Base-by-base conservation (phyloP, 2,329 filamentous ascomycete species). In the Alternaria alternata region DNA sequence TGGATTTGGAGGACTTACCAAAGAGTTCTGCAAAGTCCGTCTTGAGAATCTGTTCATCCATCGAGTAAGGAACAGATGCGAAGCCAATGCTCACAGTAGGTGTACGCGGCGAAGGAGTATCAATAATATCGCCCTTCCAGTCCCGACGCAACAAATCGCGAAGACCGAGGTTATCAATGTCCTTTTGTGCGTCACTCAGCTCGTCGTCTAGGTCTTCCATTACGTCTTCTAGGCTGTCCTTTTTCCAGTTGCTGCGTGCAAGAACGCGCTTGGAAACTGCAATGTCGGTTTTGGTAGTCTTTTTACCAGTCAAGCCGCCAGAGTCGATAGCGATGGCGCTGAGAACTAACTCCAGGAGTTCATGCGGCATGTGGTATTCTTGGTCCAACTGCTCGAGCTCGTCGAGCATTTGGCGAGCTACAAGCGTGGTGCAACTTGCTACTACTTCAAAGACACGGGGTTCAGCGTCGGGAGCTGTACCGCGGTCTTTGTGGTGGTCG, bases 351-450 rank as follows among this genome's bases (percentile, higher is more conserved):
- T 83, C 81, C n/a, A 83, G 79, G 18, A 83, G 75, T 65, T 83
- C 81, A 59, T 83, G 81, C 5, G 81, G 80, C 74, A 83, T 72
- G 59, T 83, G 81, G 63, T 83, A 83, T 64, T 83, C 81, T 54
- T 80, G 66, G 0, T 78, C 76, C 1, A 83, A 69, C 20, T 69
- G 56, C 62, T 82, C 81, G 3, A 82, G 74, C 63, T 82, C 81
- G 53, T 83, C 75, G 26, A 83, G 78, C 78, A 83, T 81, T 59
- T 82, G 80, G 14, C 81, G 75, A 3, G 81, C 81, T 1, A 83
- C 81, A 7, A 83, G 67, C 4, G 79, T 81, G 1, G 81, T 82
- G 72, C 81, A 83, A 61, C 79, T 81, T 5, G 81, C 81, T 0
- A 78, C 75, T 49, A 69, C 78, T 61, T 83, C 80, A 55, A 83